phyloP scores from a whole-genome alignment of 2,329 filamentous ascomycete species.

The Cercospora brassicicola region DNA sequence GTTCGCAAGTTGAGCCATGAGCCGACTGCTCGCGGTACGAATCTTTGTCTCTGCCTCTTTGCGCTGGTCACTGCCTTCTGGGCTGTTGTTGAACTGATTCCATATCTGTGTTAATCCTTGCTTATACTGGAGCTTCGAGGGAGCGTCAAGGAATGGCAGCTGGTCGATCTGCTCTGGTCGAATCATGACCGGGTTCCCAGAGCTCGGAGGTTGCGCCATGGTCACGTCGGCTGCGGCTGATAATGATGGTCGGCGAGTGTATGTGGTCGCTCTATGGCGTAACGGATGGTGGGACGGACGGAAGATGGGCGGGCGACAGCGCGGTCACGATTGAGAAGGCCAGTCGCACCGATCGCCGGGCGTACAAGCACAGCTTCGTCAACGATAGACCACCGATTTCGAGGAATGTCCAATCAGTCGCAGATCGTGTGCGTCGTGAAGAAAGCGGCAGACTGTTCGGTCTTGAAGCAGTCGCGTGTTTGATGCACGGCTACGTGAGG shows the following conservation, averaged over 20 bases:
- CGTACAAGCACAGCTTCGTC: neutral
- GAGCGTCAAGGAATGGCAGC: conserved; percentile 54
- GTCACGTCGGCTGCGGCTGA: neutral
- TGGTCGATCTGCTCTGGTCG: conserved; percentile 55
- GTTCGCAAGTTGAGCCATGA: conserved; percentile 39
- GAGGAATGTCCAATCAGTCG: neutral
- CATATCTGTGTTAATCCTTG: conserved; percentile 56
- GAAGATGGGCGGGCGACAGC: neutral
- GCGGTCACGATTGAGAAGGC: neutral
- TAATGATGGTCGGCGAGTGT: neutral
- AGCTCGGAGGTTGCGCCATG: conserved; percentile 17
- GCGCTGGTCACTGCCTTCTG: conserved; percentile 51
- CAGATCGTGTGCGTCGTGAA: neutral
- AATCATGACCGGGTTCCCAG: conserved; percentile 38
- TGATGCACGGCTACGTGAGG: neutral
- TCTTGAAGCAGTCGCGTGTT: neutral
- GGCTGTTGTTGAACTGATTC: conserved; percentile 52
- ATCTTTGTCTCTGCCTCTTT: conserved; percentile 56
- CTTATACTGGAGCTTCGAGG: conserved; percentile 58
- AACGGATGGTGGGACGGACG: neutral
- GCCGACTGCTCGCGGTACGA: conserved; percentile 47
- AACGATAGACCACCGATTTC: neutral
- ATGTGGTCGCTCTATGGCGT: neutral
- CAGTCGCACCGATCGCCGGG: neutral
- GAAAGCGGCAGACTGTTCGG: neutral